Evolutionary conservation across 169 alveolate species (phyloP), one percentile per base, ranked within the genome.

Genomic region (Perkinsus chesapeaki): DNA sequence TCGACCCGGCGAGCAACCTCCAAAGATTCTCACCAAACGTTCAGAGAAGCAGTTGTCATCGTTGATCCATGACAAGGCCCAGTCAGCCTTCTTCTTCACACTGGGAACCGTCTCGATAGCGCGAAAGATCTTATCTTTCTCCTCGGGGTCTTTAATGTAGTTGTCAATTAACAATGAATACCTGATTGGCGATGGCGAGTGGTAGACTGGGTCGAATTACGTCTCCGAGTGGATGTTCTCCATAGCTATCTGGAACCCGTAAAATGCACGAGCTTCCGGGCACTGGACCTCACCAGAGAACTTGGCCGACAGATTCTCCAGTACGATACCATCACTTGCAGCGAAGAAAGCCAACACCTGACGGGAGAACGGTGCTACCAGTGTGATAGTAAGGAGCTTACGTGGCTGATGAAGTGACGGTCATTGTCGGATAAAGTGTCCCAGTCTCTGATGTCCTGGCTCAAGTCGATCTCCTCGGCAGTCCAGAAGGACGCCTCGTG

Each of bases 161-260:
- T 97, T 96, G 93, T 98, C 98, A 82, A 97, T 97, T 93, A 97
- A 95, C 73, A 98, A 97, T 93, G 98, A 96, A 39, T 60, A 60
- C 82, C 82, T 60, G 23, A 27, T 20, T 20, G 12, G 23, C 31
- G 27, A 23, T 0, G 31, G 82, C 1, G 3, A 60, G 12, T 0
- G 12, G 3, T 20, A 16, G 27, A 34, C 3, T 34, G 27, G 82
- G 82, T 16, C 31, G 82, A 60, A 60, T 3, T 16, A 99, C 10
- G 99, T 99, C 95, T 99, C 99, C 48, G 99, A 97, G 97, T 99
- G 99, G 91, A 99, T 98, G 97, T 99, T 99, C 95, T 99, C 99
- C 98, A 99, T 99, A 39, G 99, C 99, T 73, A 98, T 98, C 94
- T 99, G 99, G 96, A 99, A 99, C 39, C 99, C 99, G 94, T 99